phyloP scores from a whole-genome alignment of 306 rosid genomes.

The Rosa rugosa region DNA sequence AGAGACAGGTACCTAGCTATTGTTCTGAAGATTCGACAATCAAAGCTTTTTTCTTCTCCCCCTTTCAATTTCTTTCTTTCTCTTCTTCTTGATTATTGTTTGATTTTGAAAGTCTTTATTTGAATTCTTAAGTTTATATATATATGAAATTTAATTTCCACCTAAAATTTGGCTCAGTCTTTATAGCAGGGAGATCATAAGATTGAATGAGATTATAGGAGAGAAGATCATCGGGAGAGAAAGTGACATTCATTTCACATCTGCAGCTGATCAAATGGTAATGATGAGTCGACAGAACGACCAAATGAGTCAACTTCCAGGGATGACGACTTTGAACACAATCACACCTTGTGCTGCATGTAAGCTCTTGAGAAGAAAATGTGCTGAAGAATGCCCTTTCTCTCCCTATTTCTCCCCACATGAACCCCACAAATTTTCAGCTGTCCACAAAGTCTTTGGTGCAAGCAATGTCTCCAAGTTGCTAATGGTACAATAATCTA shows the following conservation, averaged over 20 bases:
- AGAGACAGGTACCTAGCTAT: conserved; percentile 49
- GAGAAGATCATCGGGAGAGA: conserved; percentile 45
- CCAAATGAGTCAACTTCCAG: conserved; percentile 41
- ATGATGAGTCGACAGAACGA: conserved; percentile 35
- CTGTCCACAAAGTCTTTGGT: conserved; percentile 90
- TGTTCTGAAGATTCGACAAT: not conserved
- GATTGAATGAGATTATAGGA: conserved; percentile 51
- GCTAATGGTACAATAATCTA: conserved; percentile 49
- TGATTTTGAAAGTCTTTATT: not conserved
- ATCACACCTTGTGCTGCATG: conserved; percentile 96
- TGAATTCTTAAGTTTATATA: not conserved
- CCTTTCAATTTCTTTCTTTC: not conserved
- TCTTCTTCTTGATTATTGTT: not conserved
- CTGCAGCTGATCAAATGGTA: conserved; percentile 45
- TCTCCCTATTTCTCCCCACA: conserved; percentile 92
- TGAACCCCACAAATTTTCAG: conserved; percentile 85
- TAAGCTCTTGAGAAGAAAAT: conserved; percentile 87
- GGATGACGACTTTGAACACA: conserved; percentile 59
- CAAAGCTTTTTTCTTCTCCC: not conserved
- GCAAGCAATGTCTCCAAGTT: conserved; percentile 97
- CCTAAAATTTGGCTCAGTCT: conserved; percentile 15
- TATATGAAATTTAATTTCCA: not conserved
- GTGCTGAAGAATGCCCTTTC: conserved; percentile 93
- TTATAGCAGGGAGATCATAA: conserved; percentile 39
- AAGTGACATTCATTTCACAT: conserved; percentile 28